Conservation (phyloP, 352 stramenopile species). For the Globisporangium carolinianum region DNA sequence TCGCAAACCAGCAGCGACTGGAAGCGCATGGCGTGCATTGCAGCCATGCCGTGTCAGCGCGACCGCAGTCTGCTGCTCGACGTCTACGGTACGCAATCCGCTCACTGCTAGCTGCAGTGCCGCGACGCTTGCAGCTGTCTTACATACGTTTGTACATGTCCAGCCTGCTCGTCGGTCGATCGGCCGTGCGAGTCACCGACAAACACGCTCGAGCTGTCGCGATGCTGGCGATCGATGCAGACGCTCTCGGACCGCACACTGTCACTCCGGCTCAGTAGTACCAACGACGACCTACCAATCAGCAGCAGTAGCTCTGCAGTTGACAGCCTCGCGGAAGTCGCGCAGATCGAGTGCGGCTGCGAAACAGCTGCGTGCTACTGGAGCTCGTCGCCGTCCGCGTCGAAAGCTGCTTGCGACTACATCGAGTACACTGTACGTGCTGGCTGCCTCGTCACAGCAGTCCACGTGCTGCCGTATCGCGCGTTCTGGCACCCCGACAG, state of each 20-base stretch:
- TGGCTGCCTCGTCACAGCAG: slow-evolving; percentile 30
- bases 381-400: slow-evolving; percentile 16
- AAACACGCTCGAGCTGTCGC: slow-evolving; percentile 29
- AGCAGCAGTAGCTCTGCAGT: slow-evolving; percentile 12
- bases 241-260: slow-evolving; percentile 21
- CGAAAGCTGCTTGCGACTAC: slow-evolving; percentile 30
- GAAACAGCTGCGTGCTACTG: slow-evolving; percentile 63
- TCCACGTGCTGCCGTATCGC: slow-evolving; percentile 67
- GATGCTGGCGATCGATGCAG: slow-evolving; percentile 26
- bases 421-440: slow-evolving; percentile 55
- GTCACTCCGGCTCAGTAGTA: slow-evolving; percentile 11
- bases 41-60: slow-evolving; percentile 12
- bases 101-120: neutral
- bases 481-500: slow-evolving; percentile 72
- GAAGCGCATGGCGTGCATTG: slow-evolving; percentile 22
- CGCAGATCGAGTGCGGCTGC: slow-evolving; percentile 67
- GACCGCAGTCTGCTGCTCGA: slow-evolving; percentile 14
- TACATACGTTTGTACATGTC: neutral
- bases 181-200: slow-evolving; percentile 20
- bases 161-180: slow-evolving; percentile 26
- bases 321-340: slow-evolving; percentile 31
- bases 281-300: neutral
- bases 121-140: neutral
- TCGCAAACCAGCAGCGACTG: slow-evolving; percentile 5
- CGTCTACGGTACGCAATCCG: slow-evolving; percentile 14